These are phyloP conservation scores for Hortiboletus flavorubellus DNA, from an alignment of 768 basidiomycete genomes.

Conservation along the genomic window DNA sequence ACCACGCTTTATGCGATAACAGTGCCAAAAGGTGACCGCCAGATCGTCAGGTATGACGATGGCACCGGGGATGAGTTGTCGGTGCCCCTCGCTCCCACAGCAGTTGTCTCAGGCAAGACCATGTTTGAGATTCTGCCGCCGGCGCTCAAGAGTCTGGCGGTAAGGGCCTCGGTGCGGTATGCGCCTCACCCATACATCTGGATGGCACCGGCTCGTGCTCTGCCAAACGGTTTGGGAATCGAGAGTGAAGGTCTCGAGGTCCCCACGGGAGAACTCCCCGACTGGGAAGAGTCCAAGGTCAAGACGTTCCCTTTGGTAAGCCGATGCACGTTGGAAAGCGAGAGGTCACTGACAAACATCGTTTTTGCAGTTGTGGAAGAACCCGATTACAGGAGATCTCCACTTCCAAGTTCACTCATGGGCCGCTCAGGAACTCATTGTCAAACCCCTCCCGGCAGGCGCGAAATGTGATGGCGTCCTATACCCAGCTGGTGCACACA, in stretches of 20 bases:
- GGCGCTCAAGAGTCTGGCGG: conserved; percentile 74
- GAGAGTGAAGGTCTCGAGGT: conserved; percentile 75
- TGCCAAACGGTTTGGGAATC: conserved; percentile 79
- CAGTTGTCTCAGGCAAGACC: conserved; percentile 73
- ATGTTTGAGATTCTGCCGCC: conserved; percentile 80
- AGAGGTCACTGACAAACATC: background rate
- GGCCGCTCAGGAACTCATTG: conserved; percentile 60
- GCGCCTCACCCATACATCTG: conserved; percentile 87
- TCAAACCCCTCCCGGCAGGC: conserved; percentile 66
- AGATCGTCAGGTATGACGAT: conserved; percentile 78
- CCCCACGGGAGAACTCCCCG: conserved; percentile 61
- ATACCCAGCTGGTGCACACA: conserved; percentile 76
- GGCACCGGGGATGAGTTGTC: conserved; percentile 79
- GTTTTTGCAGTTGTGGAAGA: conserved; percentile 74
- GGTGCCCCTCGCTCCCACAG: conserved; percentile 85
- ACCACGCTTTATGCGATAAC: conserved; percentile 79
- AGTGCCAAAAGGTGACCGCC: conserved; percentile 63
- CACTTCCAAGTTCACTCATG: conserved; percentile 92
- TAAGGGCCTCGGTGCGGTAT: conserved; percentile 71
- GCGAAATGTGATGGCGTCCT: conserved; percentile 57
- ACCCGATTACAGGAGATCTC: conserved; percentile 75
- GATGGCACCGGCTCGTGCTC: conserved; percentile 79
- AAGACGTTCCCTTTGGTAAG: conserved; percentile 67
- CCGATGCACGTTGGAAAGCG: background rate
- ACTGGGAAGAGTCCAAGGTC: conserved; percentile 76